Evolutionary conservation across 2,329 filamentous ascomycete species (phyloP).

Genomic region (Fusarium brachygibbosum): DNA sequence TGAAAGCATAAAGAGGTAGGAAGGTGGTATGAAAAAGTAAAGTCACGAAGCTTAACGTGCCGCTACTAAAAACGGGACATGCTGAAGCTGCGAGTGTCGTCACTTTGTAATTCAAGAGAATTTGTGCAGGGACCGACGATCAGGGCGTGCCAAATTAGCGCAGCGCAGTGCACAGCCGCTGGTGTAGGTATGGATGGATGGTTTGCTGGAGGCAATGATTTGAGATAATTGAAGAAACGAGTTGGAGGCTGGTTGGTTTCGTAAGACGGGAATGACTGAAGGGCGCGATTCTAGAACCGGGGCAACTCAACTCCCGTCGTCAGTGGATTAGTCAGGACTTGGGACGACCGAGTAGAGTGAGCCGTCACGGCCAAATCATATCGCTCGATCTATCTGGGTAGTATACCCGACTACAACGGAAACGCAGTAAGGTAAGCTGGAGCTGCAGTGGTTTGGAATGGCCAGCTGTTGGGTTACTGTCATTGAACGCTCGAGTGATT

Average conservation of each 20-base stretch:
- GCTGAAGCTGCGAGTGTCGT: constrained; percentile 27
- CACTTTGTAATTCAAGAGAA: constrained; percentile 19
- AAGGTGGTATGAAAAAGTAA: neutral
- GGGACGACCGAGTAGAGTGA: neutral
- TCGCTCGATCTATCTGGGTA: neutral
- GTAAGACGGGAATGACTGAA: constrained; percentile 21
- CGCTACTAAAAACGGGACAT: constrained; percentile 6
- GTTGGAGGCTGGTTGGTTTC: constrained; percentile 1
- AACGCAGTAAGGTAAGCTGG: neutral
- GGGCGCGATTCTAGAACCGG: constrained; percentile 34
- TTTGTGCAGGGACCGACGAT: neutral
- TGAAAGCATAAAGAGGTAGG: neutral
- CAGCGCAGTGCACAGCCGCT: constrained; percentile 2
- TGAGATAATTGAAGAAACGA: constrained; percentile 20
- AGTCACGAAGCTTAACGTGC: constrained; percentile 13
- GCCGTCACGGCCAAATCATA: constrained; percentile 12
- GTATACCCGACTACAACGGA: neutral
- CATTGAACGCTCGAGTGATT: neutral
- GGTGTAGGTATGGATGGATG: neutral
- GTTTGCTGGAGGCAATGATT: constrained; percentile 31
- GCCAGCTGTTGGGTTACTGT: neutral
- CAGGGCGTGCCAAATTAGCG: constrained; percentile 10
- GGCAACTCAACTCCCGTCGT: constrained; percentile 12
- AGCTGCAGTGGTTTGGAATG: neutral
- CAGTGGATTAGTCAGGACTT: constrained; percentile 35